A percentile compares a stretch with the other conserved stretches of the same genome.
Evolutionary conservation across 768 basidiomycete genomes (phyloP).

Genomic region (Collybia sp.): DNA sequence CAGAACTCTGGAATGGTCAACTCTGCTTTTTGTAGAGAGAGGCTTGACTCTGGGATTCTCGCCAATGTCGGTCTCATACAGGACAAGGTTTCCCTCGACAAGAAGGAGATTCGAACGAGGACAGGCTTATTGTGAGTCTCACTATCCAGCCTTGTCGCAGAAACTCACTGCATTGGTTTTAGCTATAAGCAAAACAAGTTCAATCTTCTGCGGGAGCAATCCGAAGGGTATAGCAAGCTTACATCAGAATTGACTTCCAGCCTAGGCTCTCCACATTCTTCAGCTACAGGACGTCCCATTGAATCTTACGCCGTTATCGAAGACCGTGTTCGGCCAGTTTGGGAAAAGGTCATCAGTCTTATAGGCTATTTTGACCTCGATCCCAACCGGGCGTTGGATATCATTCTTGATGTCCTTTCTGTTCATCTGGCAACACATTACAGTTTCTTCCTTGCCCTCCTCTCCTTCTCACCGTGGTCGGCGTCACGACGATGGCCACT

Average conservation of each 20-base stretch:
- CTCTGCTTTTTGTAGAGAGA: slow-evolving; percentile 62
- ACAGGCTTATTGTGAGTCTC: slow-evolving; percentile 75
- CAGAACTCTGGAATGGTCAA: slow-evolving; percentile 58
- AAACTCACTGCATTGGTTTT: neutral
- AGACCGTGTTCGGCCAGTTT: slow-evolving; percentile 63
- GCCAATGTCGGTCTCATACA: slow-evolving; percentile 61
- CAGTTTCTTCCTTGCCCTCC: slow-evolving; percentile 82
- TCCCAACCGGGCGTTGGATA: slow-evolving; percentile 89
- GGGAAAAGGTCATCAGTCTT: slow-evolving; percentile 83
- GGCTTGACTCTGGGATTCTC: slow-evolving; percentile 64
- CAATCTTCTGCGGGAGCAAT: slow-evolving; percentile 94
- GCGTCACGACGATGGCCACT: slow-evolving; percentile 36
- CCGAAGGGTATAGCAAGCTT: slow-evolving; percentile 95
- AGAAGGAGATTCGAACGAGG: slow-evolving; percentile 76
- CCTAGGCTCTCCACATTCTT: slow-evolving; percentile 71
- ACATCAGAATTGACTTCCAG: slow-evolving; percentile 76
- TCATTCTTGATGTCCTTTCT: slow-evolving; percentile 89
- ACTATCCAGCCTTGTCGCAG: no score
- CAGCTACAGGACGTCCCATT: slow-evolving; percentile 57
- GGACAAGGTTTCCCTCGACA: slow-evolving; percentile 64
- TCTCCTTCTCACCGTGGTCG: slow-evolving; percentile 89
- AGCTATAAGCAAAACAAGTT: slow-evolving; percentile 99
- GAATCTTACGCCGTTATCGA: slow-evolving; percentile 56
- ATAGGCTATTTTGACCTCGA: slow-evolving; percentile 97
- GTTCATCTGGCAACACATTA: slow-evolving; percentile 79